Base-by-base conservation (phyloP, 2,329 filamentous ascomycete genomes). In the Curvularia lunata region DNA sequence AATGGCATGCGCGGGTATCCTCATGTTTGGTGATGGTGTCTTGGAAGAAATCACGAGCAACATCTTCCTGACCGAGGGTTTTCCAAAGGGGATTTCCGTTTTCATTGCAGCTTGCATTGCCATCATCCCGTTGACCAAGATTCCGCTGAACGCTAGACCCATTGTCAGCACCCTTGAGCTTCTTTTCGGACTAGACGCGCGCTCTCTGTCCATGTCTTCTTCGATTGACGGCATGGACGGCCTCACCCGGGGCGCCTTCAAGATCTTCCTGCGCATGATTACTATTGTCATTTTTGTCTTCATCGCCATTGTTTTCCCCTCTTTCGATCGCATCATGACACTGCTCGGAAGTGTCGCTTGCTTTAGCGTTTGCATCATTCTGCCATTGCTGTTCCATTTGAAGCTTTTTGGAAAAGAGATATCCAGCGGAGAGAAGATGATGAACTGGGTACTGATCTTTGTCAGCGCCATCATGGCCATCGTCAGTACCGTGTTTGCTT, bases 21-120 rank as follows among this genome's bases (percentile, higher is more conserved):
- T 97, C 63, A 98, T 99, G 94, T 99, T 97, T 75, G 94, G 94
- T 59, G 91, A 96, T 66, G 84, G 81, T n/a, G 91, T 97, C 52
- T 85, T 84, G 55, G 93, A 97, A 63, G 92, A 96, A 75, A 88
- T 98, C 73, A 97, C 95, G 0, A 89, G 90, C 70, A 98, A 97
- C 78, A 89, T 99, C 59, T 85, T 98, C 64, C 82, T 84, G 51
- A 89, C 87, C 1, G 77, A 83, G 5, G 89, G 88, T 52, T 97
- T 96, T 73, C 91, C 94, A 0, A 80, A 85, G 12, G 83, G 81
- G 1, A 77, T 96, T 40, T 91, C 88, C n/a, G 79, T 94, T 46
- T 81, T 94, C 65, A 90, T 97, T 75, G 92, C 92, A 63, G 81
- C 91, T 61, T 94, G 93, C 75, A 91, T 98, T 66, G 90, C 90